Evolutionary conservation across 768 basidiomycete species (phyloP).

Genomic region (Lyophyllum semitale): DNA sequence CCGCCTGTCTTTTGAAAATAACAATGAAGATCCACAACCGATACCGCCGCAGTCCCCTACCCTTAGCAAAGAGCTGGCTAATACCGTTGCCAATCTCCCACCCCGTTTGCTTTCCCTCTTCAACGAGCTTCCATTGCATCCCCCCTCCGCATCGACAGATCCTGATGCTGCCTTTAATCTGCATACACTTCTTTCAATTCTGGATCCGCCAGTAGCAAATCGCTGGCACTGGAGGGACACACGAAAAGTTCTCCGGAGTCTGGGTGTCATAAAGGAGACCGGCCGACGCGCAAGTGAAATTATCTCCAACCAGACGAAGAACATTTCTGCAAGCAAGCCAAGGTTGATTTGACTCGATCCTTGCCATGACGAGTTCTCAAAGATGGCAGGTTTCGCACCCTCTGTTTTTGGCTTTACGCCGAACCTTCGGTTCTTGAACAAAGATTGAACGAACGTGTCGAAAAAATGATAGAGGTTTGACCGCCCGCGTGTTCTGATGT

Average conservation of each 20-base stretch:
- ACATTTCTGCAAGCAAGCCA: conserved; percentile 36
- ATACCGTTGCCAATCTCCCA: conserved; percentile 47
- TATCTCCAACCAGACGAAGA: conserved; percentile 59
- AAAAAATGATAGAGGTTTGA: conserved; percentile 84
- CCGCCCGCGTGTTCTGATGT: background rate
- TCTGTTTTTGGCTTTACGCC: conserved; percentile 92
- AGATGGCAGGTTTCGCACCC: conserved; percentile 67
- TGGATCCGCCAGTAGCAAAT: conserved; percentile 75
- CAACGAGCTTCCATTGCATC: conserved; percentile 56
- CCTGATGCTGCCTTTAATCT: conserved; percentile 63
- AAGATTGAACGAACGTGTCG: conserved; percentile 79
- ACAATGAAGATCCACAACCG: background rate
- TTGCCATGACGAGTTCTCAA: conserved; percentile 4
- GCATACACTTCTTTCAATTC: conserved; percentile 59
- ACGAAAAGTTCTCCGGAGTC: conserved; percentile 81
- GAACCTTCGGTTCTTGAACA: conserved; percentile 59
- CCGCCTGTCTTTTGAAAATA: conserved; percentile 47
- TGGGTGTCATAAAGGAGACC: conserved; percentile 76
- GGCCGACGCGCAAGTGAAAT: conserved; percentile 69
- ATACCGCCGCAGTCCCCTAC: conserved; percentile 19
- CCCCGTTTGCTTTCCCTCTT: conserved; percentile 51
- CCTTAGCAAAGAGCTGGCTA: conserved; percentile 32
- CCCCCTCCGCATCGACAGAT: conserved; percentile 56
- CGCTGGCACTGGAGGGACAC: conserved; percentile 98
- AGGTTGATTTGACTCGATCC: conserved; percentile 41